A percentile compares a stretch with the other conserved stretches of the same genome.
Conservation (phyloP, 2,329 filamentous ascomycete species). For the Ophiostoma fasciatum region DNA sequence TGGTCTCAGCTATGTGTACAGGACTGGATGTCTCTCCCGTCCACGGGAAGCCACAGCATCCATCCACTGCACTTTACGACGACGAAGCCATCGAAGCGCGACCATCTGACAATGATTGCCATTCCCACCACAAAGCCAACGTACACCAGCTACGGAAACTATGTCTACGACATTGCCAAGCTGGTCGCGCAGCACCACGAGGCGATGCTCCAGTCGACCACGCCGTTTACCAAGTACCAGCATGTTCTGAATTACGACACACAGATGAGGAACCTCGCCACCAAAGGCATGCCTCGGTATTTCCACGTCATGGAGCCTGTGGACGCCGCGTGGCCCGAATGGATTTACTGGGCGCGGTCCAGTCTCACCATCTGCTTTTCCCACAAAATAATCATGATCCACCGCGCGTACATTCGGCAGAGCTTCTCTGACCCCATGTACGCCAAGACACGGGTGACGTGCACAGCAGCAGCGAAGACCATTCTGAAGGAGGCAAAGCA, state of each 20-base stretch:
- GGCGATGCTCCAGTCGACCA: constrained; percentile 1
- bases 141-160: constrained; percentile 2
- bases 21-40: constrained; percentile 1
- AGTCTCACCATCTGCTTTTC: constrained; percentile 2
- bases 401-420: constrained; percentile 1
- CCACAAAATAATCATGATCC: constrained; percentile 1
- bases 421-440: constrained; percentile 2
- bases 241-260: constrained; percentile 1
- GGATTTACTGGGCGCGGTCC: constrained; percentile 1
- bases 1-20: constrained; percentile 2
- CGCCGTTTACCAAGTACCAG: constrained; percentile 1
- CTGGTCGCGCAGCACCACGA: constrained; percentile 1
- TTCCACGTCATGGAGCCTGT: constrained; percentile 1
- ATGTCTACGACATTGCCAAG: constrained; percentile 2
- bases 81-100: constrained; percentile 1
- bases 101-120: constrained; percentile 1
- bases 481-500: neutral
- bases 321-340: neutral
- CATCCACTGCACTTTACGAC: constrained; percentile 1
- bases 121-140: constrained; percentile 1
- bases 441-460: constrained; percentile 1
- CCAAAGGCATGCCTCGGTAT: constrained; percentile 1
- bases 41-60: neutral
- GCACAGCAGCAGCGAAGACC: neutral
- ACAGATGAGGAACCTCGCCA: constrained; percentile 1